Base-by-base conservation (phyloP, 768 basidiomycete genomes). In the Mycena metata region DNA sequence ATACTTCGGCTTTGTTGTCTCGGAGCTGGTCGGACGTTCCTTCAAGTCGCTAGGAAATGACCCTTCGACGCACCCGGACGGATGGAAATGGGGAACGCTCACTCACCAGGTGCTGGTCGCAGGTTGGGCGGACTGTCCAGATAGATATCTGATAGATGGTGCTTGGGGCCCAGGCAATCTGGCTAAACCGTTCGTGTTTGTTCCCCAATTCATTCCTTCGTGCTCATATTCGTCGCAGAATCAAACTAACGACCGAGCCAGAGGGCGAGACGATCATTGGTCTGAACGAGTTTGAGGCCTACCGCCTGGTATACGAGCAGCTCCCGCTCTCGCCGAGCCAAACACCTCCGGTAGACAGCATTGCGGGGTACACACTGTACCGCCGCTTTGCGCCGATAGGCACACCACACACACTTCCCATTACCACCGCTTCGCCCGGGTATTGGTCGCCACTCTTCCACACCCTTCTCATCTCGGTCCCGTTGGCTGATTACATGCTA, bases 391-490 rank as follows among this genome's bases (percentile, higher is more conserved):
- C 58, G 7, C 66, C 70, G 33, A 62, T 71, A 17, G 70, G 70
- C 52, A 71, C 66, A 1, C 24, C 70, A 33, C 61, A 68, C 43
- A 16, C 42, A 3, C 63, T 68, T 15, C 70, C 70, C n/a, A 65
- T 71, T 17, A 71, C 66, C 12, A 46, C 52, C n/a, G 21, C n/a
- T 12, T 71, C 70, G 17, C 70, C 70, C 8, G 70, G 70, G 1
- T 71, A 61, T 54, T 71, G 70, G 70, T 61, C 70, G 21, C 70
- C 70, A 30, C 62, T 56, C 17, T 71, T 71, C 67, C 70, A 71
- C 55, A 68, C 64, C 67, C 62, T 52, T 42, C 67, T 68, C 66
- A 24, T 50, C 46, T 68, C 70, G 24, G 63, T 62, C 17, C 26
- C 58, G 17, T 30, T 61, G 21, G 23, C 63, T 2, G 70, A 71